These are phyloP conservation scores for Nemania sp. DNA, from an alignment of 2,329 filamentous ascomycete genomes.

Conservation along the genomic window DNA sequence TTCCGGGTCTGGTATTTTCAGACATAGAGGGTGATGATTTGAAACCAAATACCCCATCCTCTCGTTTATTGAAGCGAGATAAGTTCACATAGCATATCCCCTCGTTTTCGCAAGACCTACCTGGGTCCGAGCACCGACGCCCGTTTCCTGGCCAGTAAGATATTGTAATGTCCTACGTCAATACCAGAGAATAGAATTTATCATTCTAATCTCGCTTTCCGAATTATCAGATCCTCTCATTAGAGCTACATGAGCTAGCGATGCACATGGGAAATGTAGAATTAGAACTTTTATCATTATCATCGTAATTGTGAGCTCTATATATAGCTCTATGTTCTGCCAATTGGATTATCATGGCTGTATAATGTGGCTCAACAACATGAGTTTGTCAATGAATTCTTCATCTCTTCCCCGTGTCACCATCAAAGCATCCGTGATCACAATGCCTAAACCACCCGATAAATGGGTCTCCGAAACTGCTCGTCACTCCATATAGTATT, in stretches of 20 bases:
- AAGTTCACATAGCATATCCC: constrained; percentile 12
- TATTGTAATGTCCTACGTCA: constrained; percentile 2
- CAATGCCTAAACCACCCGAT: too few relatives aligned
- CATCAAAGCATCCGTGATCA: too few relatives aligned
- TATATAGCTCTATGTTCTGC: not conserved
- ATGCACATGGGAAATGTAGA: not conserved
- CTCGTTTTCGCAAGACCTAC: constrained; percentile 7
- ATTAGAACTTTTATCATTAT: not conserved
- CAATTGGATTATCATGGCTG: not conserved
- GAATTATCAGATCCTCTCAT: not conserved
- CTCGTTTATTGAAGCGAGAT: constrained; percentile 34
- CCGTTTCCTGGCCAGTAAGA: not conserved
- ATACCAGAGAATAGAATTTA: constrained; percentile 11
- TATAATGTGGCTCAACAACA: too few relatives aligned
- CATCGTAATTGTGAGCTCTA: too few relatives aligned
- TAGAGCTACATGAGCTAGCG: not conserved
- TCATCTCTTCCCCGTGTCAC: not conserved
- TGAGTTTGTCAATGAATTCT: not conserved
- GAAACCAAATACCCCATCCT: constrained; percentile 36
- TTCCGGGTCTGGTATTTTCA: constrained; percentile 19
- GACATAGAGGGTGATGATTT: constrained; percentile 30
- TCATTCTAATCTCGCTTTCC: not conserved
- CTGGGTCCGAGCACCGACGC: not conserved
- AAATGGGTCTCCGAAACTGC: not conserved
- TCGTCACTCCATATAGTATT: not conserved